These are phyloP conservation scores for Pluteus cervinus DNA, from an alignment of 768 basidiomycete species.

Conservation along the genomic window DNA sequence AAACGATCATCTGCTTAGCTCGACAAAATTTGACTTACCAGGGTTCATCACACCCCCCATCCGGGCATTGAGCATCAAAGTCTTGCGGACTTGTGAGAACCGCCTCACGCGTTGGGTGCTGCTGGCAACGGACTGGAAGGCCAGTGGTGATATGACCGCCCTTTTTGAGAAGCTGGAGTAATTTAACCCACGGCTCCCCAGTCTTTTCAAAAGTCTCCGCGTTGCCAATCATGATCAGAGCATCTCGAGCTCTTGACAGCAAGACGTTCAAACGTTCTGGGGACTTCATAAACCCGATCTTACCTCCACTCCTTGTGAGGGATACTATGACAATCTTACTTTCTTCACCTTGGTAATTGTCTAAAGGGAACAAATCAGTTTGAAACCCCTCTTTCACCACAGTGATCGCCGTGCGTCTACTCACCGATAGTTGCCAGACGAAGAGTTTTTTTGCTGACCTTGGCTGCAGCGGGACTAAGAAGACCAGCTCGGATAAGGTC, in stretches of 20 bases:
- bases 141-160: slow-evolving; percentile 50
- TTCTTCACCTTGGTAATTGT: slow-evolving; percentile 77
- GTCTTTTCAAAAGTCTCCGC: slow-evolving; percentile 53
- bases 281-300: slow-evolving; percentile 67
- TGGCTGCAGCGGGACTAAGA: slow-evolving; percentile 30
- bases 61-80: slow-evolving; percentile 48
- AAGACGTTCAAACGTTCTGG: slow-evolving; percentile 68
- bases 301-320: slow-evolving; percentile 53
- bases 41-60: slow-evolving; percentile 55
- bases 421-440: slow-evolving; percentile 63
- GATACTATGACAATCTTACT: slow-evolving; percentile 61
- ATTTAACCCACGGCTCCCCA: slow-evolving; percentile 40
- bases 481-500: slow-evolving; percentile 58
- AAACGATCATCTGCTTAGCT: background rate
- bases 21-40: slow-evolving; percentile 38
- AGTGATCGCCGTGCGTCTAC: slow-evolving; percentile 5
- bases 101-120: slow-evolving; percentile 37
- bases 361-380: slow-evolving; percentile 24
- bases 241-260: slow-evolving; percentile 62
- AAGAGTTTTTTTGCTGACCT: slow-evolving; percentile 36
- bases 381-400: no score
- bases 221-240: slow-evolving; percentile 63
- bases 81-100: slow-evolving; percentile 35
- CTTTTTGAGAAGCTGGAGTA: slow-evolving; percentile 38
- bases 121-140: slow-evolving; percentile 52